Evolutionary conservation across 2,329 filamentous ascomycete genomes (phyloP), one percentile per base, ranked within the genome.

Genomic region (Uncinocarpus reesii): DNA sequence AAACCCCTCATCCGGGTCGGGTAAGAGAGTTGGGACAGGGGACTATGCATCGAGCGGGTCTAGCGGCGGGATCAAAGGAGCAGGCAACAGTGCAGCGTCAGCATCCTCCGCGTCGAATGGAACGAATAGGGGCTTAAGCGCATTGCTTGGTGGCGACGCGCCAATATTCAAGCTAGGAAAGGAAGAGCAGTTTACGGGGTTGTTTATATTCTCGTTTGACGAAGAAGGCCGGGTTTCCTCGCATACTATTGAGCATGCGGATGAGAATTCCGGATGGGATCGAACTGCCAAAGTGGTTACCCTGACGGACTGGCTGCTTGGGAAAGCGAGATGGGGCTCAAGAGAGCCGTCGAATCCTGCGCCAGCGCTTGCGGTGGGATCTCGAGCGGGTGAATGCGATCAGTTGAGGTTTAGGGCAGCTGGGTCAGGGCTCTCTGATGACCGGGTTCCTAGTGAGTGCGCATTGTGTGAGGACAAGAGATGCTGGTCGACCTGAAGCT

Each of bases 161-260:
- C 66, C 66, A 2, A 70, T 72, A 20, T 69, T 71, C 57, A 66
- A 67, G 24, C 55, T 70, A 4, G 76, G 78, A 48, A 76, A 78
- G 42, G 77, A 78, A 52, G 83, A 85, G 59, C 84, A 89, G 60
- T 96, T 96, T 58, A 86, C 81, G 1, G 92, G 92, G 0, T 67
- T 96, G 8, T 98, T 96, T 66, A 83, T 95, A 51, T 98, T 98
- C 64, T 86, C 94, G 55, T 98, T 98, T 63, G 92, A 96, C 61
- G 75, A 80, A 40, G 78, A 94, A 58, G 92, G 92, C 1, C 76
- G 87, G 54, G 80, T 98, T 29, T 68, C 84, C 41, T 87, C 80
- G 56, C 92, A 96, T 65, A 94, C 86, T 0, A 96, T 98, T 59
- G 92, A 98, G 68, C 86, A 94, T 67, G 84, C 86, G 1, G 84